Base-by-base conservation (phyloP, 2,329 filamentous ascomycete species). In the Cladorrhinum sp. region DNA sequence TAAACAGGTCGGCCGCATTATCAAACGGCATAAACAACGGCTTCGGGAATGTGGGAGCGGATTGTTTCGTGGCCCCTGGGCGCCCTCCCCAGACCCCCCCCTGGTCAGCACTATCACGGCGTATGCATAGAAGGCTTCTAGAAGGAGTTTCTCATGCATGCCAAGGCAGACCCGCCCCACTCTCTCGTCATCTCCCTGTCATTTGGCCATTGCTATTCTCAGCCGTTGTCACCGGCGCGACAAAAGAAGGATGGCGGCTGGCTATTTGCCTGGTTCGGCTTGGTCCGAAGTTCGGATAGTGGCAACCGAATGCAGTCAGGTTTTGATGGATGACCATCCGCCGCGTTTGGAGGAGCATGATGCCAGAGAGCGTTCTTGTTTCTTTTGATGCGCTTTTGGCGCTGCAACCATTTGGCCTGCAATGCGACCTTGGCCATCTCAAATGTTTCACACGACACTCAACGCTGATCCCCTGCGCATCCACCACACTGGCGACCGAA, bases 61-160 rank as follows among this genome's bases (percentile, higher is more conserved):
- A 41, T 41, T 13, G 36, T 41, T 41, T 41, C 36, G 36, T 41
- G 10, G 16, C 36, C 25, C 25, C 36, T n/a, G 7, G 36, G 36
- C 10, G 36, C 10, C 36, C 36, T n/a, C 41, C 41, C 48, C n/a
- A 29, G 23, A 36, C 16, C 49, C 22, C 18, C 41, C 59, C 56
- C 52, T 55, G 20, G 54, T 22, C 24, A 27, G 60, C 51, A 63
- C 58, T 57, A 60, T 57, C 41, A 55, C 50, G 51, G 57, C 56
- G 56, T 59, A 62, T 65, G 62, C 61, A 58, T 60, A 29, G 61
- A 65, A 64, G 58, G 16, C 55, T 64, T 66, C 63, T 60, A 55
- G 61, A 65, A 64, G 62, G 49, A 57, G 52, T 56, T 49, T 29
- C 48, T 60, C 29, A 51, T 65, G 62, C 56, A 58, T 56, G 53